Base-by-base conservation (phyloP, 2,329 filamentous ascomycete species). In the Xylariaceae sp. region DNA sequence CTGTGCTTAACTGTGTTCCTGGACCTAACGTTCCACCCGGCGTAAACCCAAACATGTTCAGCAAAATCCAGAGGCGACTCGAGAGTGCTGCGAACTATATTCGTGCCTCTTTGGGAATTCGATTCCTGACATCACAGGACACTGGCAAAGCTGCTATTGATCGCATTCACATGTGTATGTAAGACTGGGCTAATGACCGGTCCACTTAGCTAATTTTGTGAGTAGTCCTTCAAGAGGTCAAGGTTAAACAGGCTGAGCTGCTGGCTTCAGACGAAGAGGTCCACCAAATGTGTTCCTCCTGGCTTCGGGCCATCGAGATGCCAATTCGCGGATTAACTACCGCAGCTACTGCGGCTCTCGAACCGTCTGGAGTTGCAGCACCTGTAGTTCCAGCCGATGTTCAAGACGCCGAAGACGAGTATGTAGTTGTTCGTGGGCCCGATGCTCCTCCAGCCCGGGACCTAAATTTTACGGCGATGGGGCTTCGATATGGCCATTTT, bases 281-380 rank as follows among this genome's bases (percentile, higher is more conserved):
- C 20, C 21, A 52, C n/a, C 7, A 53, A 6, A 47, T 46, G 30
- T 62, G 59, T 27, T 27, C 21, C 4, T 35, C 23, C 21, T 68
- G 66, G 66, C 54, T 67, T 2, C 36, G 26, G 1, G 54, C 59
- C 1, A 65, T 64, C 21, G 13, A 49, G 6, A 58, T 64, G 45
- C 61, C 64, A 3, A 39, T 55, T 27, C 49, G 52, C 7, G 16
- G 13, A 10, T 21, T 27, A 7, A 30, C 18, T 6, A 20, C 20
- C 32, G 26, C 45, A 20, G 13, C 53, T 20, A 30, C 2, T 3
- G 50, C 51, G 16, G 13, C 21, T 21, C 41, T 16, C 29, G 3
- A 6, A 3, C 32, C n/a, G 20, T 21, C 21, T 37, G 27, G 3
- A 18, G 10, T 40, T 26, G 10, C 13, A 2, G 15, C 23, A 8